Conservation (phyloP, 140 eudicot genomes). For the Oenanthe javanica region DNA sequence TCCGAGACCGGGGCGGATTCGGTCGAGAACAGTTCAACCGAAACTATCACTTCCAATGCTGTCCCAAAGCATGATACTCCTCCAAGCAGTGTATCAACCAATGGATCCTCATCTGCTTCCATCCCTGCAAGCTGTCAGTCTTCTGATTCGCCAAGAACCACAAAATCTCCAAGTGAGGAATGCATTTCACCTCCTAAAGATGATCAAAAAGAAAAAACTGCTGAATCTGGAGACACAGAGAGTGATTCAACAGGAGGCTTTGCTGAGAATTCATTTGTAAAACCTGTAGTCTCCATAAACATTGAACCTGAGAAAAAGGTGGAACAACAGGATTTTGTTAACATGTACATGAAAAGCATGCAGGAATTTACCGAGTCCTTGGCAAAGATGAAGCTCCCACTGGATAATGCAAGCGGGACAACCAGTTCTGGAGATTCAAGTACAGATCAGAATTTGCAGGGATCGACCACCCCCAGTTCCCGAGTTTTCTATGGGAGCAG, state of each 20-base stretch:
- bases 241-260: constrained; percentile 26
- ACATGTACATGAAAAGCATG: constrained; percentile 97
- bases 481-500: constrained; percentile 97
- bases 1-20: constrained; percentile 38
- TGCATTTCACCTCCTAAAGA: constrained; percentile 40
- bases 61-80: constrained; percentile 51
- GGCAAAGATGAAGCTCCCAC: constrained; percentile 94
- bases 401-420: constrained; percentile 65
- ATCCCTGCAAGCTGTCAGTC: constrained; percentile 34
- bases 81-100: constrained; percentile 54
- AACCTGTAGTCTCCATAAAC: constrained; percentile 43
- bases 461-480: constrained; percentile 63
- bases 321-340: constrained; percentile 91
- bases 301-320: constrained; percentile 63
- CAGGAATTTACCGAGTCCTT: constrained; percentile 94
- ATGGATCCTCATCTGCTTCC: constrained; percentile 42
- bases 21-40: constrained; percentile 4
- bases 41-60: constrained; percentile 10
- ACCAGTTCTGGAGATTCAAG: constrained; percentile 73
- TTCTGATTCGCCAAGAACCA: constrained; percentile 35
- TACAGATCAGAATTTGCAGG: constrained; percentile 45
- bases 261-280: constrained; percentile 14
- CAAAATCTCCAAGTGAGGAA: constrained; percentile 49
- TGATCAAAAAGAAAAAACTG: constrained; percentile 23
- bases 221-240: constrained; percentile 31